Percentiles rank a stretch among this genome's conserved stretches.
phyloP scores from a whole-genome alignment of 805 yeast species.

The Barnettozyma populi region DNA sequence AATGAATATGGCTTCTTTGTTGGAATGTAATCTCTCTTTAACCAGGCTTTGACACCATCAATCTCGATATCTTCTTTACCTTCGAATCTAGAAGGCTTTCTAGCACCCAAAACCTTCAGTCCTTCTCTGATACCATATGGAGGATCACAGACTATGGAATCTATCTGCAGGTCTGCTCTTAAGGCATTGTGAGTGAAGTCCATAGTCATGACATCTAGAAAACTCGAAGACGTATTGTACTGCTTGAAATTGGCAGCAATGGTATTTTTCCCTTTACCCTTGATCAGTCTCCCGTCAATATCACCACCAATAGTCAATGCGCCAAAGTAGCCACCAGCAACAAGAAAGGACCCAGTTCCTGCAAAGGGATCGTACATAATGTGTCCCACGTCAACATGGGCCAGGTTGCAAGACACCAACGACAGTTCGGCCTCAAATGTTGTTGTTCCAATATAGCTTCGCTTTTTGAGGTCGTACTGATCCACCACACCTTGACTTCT shows the following conservation, averaged over 20 bases:
- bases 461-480: slow-evolving; percentile 68
- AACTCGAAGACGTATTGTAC: slow-evolving; percentile 52
- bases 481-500: slow-evolving; percentile 65
- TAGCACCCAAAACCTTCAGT: slow-evolving; percentile 85
- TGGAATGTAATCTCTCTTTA: slow-evolving; percentile 79
- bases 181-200: slow-evolving; percentile 92
- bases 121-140: slow-evolving; percentile 98
- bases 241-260: slow-evolving; percentile 68
- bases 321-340: slow-evolving; percentile 83
- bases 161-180: slow-evolving; percentile 55
- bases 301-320: slow-evolving; percentile 83
- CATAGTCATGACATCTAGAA: slow-evolving; percentile 79
- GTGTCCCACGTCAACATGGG: slow-evolving; percentile 59
- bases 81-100: slow-evolving; percentile 56
- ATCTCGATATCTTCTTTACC: slow-evolving; percentile 74
- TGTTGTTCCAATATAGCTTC: slow-evolving; percentile 92
- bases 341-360: slow-evolving; percentile 92
- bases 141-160: slow-evolving; percentile 90
- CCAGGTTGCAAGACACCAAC: slow-evolving; percentile 81
- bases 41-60: slow-evolving; percentile 72
- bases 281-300: slow-evolving; percentile 75
- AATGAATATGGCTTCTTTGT: slow-evolving; percentile 89
- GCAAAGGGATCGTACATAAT: slow-evolving; percentile 90
- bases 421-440: slow-evolving; percentile 94
- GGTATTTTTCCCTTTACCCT: slow-evolving; percentile 59